phyloP scores from a whole-genome alignment of 768 basidiomycete species.

The Suillus discolor region DNA sequence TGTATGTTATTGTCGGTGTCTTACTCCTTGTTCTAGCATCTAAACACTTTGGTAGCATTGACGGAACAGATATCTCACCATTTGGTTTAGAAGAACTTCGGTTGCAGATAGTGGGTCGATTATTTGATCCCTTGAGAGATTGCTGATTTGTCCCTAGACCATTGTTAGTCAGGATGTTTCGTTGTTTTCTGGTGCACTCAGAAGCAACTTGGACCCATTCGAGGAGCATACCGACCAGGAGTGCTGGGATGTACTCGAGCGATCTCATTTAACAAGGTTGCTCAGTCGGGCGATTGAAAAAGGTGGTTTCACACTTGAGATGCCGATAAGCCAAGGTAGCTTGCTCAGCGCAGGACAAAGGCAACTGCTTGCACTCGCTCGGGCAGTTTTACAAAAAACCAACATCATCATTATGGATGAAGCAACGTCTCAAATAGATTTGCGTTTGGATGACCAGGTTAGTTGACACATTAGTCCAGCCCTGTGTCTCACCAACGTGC shows the following conservation, averaged over 20 bases:
- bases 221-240: conserved; percentile 58
- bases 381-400: conserved; percentile 66
- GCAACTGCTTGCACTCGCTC: conserved; percentile 70
- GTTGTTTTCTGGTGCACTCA: conserved; percentile 71
- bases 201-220: conserved; percentile 74
- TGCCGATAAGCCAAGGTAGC: conserved; percentile 61
- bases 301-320: conserved; percentile 46
- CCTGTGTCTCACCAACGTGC: conserved; percentile 3
- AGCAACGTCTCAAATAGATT: conserved; percentile 76
- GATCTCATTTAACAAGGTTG: conserved; percentile 59
- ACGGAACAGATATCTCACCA: conserved; percentile 67
- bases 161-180: conserved; percentile 71
- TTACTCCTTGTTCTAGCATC: background rate
- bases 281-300: conserved; percentile 35
- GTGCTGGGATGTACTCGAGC: conserved; percentile 63
- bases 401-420: conserved; percentile 77
- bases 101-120: conserved; percentile 52
- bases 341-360: conserved; percentile 78
- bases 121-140: background rate
- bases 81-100: conserved; percentile 72
- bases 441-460: conserved; percentile 68
- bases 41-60: conserved; percentile 45
- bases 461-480: conserved; percentile 4
- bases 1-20: conserved; percentile 41
- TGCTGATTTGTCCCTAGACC: conserved; percentile 3